Conservation (phyloP, 805 yeast species). For the Pichia cabralensis region DNA sequence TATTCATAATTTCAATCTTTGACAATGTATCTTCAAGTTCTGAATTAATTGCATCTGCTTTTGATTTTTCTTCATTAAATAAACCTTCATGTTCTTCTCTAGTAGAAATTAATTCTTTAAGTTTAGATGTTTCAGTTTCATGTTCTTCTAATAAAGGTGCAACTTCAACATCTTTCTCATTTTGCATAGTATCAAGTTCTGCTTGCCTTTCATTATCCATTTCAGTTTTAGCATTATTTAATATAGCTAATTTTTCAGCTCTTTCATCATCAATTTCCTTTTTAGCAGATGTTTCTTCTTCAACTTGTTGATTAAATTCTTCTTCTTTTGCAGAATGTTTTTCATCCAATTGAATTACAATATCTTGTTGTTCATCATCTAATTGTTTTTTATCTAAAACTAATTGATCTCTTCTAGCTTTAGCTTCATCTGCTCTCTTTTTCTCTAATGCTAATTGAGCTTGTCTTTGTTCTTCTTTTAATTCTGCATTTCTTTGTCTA, state of each 20-base stretch:
- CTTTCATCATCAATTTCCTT: constrained; percentile 32
- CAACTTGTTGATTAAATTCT: constrained; percentile 30
- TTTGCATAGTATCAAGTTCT: constrained; percentile 38
- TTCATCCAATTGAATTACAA: constrained; percentile 28
- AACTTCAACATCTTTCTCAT: constrained; percentile 42
- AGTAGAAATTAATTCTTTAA: constrained; percentile 40
- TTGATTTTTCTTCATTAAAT: constrained; percentile 32
- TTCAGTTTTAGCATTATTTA: constrained; percentile 34
- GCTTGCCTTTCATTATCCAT: constrained; percentile 35
- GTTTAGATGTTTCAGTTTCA: constrained; percentile 37
- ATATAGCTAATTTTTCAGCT: constrained; percentile 33
- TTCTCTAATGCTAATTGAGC: constrained; percentile 28
- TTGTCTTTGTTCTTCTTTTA: constrained; percentile 29
- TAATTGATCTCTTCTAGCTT: constrained; percentile 35
- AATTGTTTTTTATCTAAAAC: constrained; percentile 39
- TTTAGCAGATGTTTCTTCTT: constrained; percentile 30
- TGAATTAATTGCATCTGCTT: constrained; percentile 33
- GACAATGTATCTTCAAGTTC: constrained; percentile 34
- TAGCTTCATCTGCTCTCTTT: constrained; percentile 23
- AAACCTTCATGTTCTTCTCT: constrained; percentile 38
- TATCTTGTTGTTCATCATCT: constrained; percentile 31
- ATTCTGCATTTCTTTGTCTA: constrained; percentile 31
- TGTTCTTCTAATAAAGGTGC: constrained; percentile 47
- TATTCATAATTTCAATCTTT: constrained; percentile 34
- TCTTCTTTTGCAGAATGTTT: constrained; percentile 33